These are phyloP conservation scores for Penicillium coprophilum DNA, from an alignment of 495 filamentous ascomycete genomes.

Conservation along the genomic window DNA sequence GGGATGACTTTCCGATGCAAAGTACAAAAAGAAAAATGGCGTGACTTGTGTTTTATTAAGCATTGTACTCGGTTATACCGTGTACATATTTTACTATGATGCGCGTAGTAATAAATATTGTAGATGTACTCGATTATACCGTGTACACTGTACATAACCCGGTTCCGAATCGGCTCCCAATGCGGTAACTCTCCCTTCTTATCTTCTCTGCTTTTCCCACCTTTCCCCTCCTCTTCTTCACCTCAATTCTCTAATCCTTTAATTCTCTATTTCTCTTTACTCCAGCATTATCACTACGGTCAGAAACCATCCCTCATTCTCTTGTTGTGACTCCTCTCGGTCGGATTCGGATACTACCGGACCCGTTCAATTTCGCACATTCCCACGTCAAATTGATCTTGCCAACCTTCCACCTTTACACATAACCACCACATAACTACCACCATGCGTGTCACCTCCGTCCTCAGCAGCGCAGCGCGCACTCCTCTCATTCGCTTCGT, in stretches of 20 bases:
- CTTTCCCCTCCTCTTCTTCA: conserved; percentile 17
- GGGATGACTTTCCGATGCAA: background rate
- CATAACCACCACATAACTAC: conserved; percentile 14
- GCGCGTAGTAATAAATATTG: background rate
- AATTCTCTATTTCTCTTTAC: conserved; percentile 10
- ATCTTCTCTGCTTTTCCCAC: conserved; percentile 22
- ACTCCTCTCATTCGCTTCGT: conserved; percentile 88
- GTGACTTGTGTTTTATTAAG: conserved; percentile 3
- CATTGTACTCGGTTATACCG: conserved; percentile 4
- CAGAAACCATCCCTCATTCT: background rate
- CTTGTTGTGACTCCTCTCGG: conserved; percentile 15
- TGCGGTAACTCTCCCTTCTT: conserved; percentile 18
- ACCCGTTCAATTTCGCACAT: conserved; percentile 33
- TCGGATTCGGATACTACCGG: conserved; percentile 37
- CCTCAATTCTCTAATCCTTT: conserved; percentile 11
- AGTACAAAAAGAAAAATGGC: background rate
- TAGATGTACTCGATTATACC: background rate
- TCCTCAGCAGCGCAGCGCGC: conserved; percentile 67
- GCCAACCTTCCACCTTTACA: conserved; percentile 15
- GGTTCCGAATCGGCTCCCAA: conserved; percentile 25
- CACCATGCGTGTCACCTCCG: conserved; percentile 64
- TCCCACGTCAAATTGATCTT: conserved; percentile 23
- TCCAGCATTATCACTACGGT: background rate
- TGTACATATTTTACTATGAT: background rate
- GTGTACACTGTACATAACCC: background rate